Evolutionary conservation across 176 grass and related monocot species (phyloP), one percentile per base, ranked within the genome.

Genomic region (Urochloa ruziziensis): DNA sequence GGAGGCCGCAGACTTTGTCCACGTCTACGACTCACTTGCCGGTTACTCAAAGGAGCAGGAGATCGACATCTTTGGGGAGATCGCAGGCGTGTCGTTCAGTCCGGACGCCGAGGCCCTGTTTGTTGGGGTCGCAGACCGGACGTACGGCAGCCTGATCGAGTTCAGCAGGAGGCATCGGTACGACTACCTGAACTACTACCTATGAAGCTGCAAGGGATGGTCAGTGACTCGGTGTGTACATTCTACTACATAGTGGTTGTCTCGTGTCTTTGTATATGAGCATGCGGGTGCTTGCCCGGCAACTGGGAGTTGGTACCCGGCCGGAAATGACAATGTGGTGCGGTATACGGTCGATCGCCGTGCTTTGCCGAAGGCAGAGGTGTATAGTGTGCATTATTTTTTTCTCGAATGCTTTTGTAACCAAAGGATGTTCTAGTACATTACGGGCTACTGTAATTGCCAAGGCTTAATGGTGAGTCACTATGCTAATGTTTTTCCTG

Each of bases 1-100:
- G 4, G 94, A 97, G 89, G 76, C 94, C 5, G 94, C 87, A 0
- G 91, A 97, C 79, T 97, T 94, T 27, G 82, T 97, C 27, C 91
- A 90, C 48, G 48, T 92, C 7, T 92, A 97, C 58, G 89, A 97
- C 67, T 13, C 73, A 0, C 56, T 4, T 23, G 57, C 82, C 2
- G 71, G 60, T 14, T 94, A 90, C 73, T 33, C 36, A 0, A 12
- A 33, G 3, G 89, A 69, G 34, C 89, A 94, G 74, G 91, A 97
- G 75, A 89, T 94, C 25, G 89, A 94, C 77, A 5, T 94, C 10
- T 94, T 97, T 19, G 94, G 91, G 29, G 94, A 97, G 80, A 89
- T 97, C 34, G 85, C 91, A 0, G 91, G 89, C 42, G 29, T 94
- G 42, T 84, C 85, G 2, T 97, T 97, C 60, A 94, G 89, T 52